Conservation (phyloP, 1,139 yeast genomes). For the Geotrichum cucujoidarum region DNA sequence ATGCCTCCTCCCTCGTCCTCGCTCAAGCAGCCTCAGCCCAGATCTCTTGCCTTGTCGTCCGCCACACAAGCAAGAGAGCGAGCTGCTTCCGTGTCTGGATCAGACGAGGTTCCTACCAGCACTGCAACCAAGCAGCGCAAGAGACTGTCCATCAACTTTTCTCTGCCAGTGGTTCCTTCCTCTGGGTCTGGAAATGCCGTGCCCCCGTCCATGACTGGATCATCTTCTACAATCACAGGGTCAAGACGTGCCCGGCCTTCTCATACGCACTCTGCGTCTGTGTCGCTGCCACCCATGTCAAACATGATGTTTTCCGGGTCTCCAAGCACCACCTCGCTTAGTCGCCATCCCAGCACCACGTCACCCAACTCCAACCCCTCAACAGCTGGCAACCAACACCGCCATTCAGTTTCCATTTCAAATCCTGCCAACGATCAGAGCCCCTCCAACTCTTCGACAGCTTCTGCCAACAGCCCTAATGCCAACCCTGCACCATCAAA, state of each 20-base stretch:
- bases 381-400: conserved; percentile 1
- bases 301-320: neutral
- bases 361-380: conserved; percentile 6
- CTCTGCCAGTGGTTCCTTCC: conserved; percentile 11
- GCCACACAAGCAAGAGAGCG: conserved; percentile 3
- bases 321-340: neutral
- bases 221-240: neutral
- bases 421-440: neutral
- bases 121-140: conserved; percentile 9
- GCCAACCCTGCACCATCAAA: neutral
- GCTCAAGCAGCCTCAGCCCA: conserved; percentile 7
- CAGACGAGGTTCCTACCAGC: neutral
- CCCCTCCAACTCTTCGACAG: neutral
- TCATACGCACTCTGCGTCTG: conserved; percentile 14
- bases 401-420: conserved; percentile 12
- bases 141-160: conserved; percentile 13
- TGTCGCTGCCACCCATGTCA: conserved; percentile 11
- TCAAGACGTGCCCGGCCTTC: conserved; percentile 9
- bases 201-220: too few relatives aligned
- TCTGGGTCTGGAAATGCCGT: neutral
- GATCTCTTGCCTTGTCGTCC: conserved; percentile 1
- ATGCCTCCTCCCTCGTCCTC: too few relatives aligned
- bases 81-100: conserved; percentile 5
- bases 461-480: neutral
- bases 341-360: conserved; percentile 2